Base-by-base conservation (phyloP, 768 basidiomycete genomes). In the Naganishia friedmannii region DNA sequence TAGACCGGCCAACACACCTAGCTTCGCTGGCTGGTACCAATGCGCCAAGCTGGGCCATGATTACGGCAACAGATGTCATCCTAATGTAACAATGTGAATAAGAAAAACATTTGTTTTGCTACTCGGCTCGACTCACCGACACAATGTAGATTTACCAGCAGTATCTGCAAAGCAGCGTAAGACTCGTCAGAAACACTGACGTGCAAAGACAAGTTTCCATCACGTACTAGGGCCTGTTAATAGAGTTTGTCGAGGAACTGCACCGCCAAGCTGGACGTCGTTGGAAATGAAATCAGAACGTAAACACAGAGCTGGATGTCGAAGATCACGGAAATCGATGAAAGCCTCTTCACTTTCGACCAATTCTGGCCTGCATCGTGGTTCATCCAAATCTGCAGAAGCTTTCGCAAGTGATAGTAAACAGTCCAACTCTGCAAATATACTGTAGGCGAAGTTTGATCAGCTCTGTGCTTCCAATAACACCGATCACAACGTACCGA, bases 361-460 rank as follows among this genome's bases (percentile, higher is more conserved):
- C 69, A 99, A 88, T 75, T 89, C 87, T 0, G 96, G 96, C 70
- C 96, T 84, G 77, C 96, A 98, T n/a, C 87, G 85, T 3, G 96
- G 96, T 80, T 96, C 92, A 53, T 93, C 94, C 51, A 99, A 85
- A 10, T 91, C 90, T n/a, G 82, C 79, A 0, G 93, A 96, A 0
- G 92, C 86, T 80, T 92, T 94, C 5, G 95, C 90, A 56, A 98
- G 82, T 74, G 91, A 92, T 79, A 95, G 88, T 26, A 99, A 83
- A 80, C 96, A 99, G 80, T 99, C 96, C n/a, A 99, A 84, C 82
- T 99, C 94, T 8, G 96, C 90, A 60, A 95, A 86, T 19, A 92
- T 88, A 45, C 91, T 87, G 72, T 46, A 21, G 31, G n/a, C 31
- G 46, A 55, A 48, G 23, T n/a, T 51, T 31, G 63, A 60, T 21